phyloP scores from a whole-genome alignment of 139 green algal species.

The Desmodesmus armatus region DNA sequence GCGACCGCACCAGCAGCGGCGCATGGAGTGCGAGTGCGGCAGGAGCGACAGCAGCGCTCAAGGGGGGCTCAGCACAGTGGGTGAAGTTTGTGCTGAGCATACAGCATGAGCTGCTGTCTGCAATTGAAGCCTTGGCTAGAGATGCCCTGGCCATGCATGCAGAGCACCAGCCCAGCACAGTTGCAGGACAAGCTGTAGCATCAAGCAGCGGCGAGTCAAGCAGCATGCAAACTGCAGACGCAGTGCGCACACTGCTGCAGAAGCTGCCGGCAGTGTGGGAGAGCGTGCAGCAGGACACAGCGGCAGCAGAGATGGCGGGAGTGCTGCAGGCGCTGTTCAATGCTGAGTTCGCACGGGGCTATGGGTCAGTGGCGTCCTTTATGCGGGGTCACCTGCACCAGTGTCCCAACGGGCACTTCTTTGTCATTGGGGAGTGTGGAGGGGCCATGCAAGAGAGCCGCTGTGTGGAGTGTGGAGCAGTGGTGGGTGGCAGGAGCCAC shows the following conservation, averaged over 20 bases:
- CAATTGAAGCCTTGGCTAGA: neutral
- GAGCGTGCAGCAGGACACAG: neutral
- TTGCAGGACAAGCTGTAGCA: neutral
- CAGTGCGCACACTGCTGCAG: neutral
- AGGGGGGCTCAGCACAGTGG: no score
- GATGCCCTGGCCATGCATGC: constrained; percentile 11
- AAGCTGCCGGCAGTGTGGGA: neutral
- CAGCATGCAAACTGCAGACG: neutral
- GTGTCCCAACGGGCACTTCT: constrained; percentile 52
- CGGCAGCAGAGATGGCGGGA: neutral
- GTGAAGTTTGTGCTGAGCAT: neutral
- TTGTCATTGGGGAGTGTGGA: constrained; percentile 51
- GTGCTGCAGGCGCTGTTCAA: constrained; percentile 6
- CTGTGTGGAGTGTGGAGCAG: constrained; percentile 42
- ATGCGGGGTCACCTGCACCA: constrained; percentile 43
- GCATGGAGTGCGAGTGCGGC: no score
- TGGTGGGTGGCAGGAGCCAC: neutral
- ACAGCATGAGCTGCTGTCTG: neutral
- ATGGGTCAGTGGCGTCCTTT: neutral
- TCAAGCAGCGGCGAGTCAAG: neutral
- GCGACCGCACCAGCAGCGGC: neutral
- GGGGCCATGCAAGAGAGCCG: constrained; percentile 4
- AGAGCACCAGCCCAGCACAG: neutral
- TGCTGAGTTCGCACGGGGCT: neutral
- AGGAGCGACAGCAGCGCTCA: no score